Percentiles rank a stretch among this genome's conserved stretches.
These are phyloP conservation scores for Penicillium herquei DNA, from an alignment of 495 filamentous ascomycete genomes.

Conservation along the genomic window DNA sequence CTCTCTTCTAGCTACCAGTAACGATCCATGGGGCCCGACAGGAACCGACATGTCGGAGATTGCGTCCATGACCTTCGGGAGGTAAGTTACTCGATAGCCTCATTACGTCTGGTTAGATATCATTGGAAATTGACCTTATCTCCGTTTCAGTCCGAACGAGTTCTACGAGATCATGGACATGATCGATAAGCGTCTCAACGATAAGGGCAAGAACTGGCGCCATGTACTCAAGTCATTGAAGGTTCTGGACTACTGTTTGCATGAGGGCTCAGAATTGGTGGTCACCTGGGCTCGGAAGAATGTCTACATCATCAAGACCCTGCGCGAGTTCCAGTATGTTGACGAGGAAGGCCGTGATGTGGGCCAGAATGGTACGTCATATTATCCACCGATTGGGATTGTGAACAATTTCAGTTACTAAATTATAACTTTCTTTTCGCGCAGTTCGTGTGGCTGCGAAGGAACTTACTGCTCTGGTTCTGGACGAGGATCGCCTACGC, in stretches of 20 bases:
- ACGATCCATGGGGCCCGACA: slow-evolving; percentile 98
- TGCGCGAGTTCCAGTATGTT: slow-evolving; percentile 93
- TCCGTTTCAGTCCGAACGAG: slow-evolving; percentile 70
- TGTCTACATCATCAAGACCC: slow-evolving; percentile 96
- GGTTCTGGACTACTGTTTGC: slow-evolving; percentile 96
- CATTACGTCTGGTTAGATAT: not conserved
- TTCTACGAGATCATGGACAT: slow-evolving; percentile 99
- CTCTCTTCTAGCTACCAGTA: slow-evolving; percentile 76
- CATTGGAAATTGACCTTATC: slow-evolving; percentile 14
- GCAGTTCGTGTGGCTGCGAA: slow-evolving; percentile 93
- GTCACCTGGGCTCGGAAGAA: slow-evolving; percentile 98
- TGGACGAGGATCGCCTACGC: slow-evolving; percentile 93
- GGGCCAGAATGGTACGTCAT: slow-evolving; percentile 79
- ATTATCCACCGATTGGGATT: not conserved
- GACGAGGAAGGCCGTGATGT: slow-evolving; percentile 95
- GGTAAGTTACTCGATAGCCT: slow-evolving; percentile 53
- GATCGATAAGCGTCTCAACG: slow-evolving; percentile 97
- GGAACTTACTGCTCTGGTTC: slow-evolving; percentile 88
- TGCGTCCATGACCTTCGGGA: slow-evolving; percentile 93
- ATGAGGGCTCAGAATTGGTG: slow-evolving; percentile 94
- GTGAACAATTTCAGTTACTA: too few species aligned
- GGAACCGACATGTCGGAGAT: slow-evolving; percentile 99
- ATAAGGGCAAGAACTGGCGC: slow-evolving; percentile 99
- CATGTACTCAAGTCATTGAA: slow-evolving; percentile 98
- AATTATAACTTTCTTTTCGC: not conserved